phyloP scores from a whole-genome alignment of 768 basidiomycete genomes.

The Paxillus involutus region DNA sequence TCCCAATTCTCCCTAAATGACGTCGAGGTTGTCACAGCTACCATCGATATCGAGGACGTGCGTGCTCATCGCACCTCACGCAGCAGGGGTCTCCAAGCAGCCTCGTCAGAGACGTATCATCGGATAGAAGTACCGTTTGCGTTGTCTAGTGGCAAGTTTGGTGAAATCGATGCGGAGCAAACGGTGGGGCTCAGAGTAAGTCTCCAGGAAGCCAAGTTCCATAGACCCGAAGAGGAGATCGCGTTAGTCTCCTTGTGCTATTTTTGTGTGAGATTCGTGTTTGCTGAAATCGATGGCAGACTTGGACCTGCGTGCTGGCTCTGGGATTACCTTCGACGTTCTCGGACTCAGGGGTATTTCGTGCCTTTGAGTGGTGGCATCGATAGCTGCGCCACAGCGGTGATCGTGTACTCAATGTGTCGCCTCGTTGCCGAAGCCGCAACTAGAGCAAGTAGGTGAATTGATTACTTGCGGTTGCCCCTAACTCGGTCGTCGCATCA shows the following conservation, averaged over 20 bases:
- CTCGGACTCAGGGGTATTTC: conserved; percentile 92
- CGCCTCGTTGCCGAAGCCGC: conserved; percentile 84
- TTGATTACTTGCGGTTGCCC: neutral
- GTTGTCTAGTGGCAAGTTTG: conserved; percentile 73
- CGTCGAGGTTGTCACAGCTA: conserved; percentile 95
- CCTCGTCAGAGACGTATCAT: conserved; percentile 69
- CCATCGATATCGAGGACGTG: conserved; percentile 96
- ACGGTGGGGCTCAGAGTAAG: conserved; percentile 50
- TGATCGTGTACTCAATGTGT: conserved; percentile 97
- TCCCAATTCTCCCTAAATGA: conserved; percentile 95
- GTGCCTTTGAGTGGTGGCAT: conserved; percentile 95
- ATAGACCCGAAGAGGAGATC: conserved; percentile 93
- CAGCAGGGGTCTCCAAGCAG: conserved; percentile 90
- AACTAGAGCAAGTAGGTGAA: conserved; percentile 58
- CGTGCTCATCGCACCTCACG: conserved; percentile 83
- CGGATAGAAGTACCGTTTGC: conserved; percentile 82
- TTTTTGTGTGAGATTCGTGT: neutral
- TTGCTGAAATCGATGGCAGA: conserved; percentile 39
- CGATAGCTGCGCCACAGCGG: conserved; percentile 95
- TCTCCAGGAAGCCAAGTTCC: conserved; percentile 46
- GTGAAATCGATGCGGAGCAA: conserved; percentile 56
- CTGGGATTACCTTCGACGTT: conserved; percentile 98
- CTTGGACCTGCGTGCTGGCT: conserved; percentile 98
- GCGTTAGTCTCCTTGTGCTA: conserved; percentile 57
- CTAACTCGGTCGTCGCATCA: neutral